phyloP scores from a whole-genome alignment of 495 filamentous ascomycete species.

The Aspergillus carlsbadensis region DNA sequence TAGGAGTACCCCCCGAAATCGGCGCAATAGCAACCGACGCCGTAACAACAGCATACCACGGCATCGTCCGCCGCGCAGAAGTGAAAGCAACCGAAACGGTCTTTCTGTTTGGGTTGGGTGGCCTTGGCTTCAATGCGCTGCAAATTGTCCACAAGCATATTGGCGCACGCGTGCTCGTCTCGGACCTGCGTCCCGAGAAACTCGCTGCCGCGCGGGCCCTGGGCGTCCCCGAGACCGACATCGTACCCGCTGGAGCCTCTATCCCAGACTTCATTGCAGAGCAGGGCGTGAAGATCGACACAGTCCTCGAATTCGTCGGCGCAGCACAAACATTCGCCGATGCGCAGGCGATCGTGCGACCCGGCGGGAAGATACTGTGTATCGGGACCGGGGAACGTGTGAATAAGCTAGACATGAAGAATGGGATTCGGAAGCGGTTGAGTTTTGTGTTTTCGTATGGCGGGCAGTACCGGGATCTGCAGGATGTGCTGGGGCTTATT shows the following conservation, averaged over 20 bases:
- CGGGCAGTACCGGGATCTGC: conserved; percentile 23
- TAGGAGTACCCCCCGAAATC: conserved; percentile 16
- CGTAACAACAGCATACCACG: conserved; percentile 25
- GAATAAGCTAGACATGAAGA: conserved; percentile 26
- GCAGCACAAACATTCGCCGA: conserved; percentile 20
- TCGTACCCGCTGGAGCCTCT: conserved; percentile 17
- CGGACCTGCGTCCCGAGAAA: conserved; percentile 22
- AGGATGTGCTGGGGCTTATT: conserved; percentile 22
- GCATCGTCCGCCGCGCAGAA: conserved; percentile 22
- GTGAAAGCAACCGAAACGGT: conserved; percentile 22
- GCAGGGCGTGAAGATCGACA: conserved; percentile 19
- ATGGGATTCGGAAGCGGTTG: conserved; percentile 24
- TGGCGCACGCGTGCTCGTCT: conserved; percentile 21
- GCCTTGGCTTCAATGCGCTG: conserved; percentile 25
- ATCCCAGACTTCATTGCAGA: conserved; percentile 17
- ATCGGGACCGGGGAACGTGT: conserved; percentile 18
- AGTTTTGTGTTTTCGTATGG: conserved; percentile 28
- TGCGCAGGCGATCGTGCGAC: conserved; percentile 23
- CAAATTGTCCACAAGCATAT: conserved; percentile 18
- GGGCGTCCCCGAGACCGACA: conserved; percentile 19
- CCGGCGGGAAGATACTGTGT: conserved; percentile 23
- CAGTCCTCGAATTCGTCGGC: conserved; percentile 25
- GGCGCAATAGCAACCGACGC: conserved; percentile 26
- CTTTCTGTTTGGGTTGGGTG: conserved; percentile 24
- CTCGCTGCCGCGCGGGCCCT: conserved; percentile 13